A percentile compares a stretch with the other conserved stretches of the same genome.
Evolutionary conservation across 306 rosid genomes (phyloP).

Genomic region (Quercus cerris): DNA sequence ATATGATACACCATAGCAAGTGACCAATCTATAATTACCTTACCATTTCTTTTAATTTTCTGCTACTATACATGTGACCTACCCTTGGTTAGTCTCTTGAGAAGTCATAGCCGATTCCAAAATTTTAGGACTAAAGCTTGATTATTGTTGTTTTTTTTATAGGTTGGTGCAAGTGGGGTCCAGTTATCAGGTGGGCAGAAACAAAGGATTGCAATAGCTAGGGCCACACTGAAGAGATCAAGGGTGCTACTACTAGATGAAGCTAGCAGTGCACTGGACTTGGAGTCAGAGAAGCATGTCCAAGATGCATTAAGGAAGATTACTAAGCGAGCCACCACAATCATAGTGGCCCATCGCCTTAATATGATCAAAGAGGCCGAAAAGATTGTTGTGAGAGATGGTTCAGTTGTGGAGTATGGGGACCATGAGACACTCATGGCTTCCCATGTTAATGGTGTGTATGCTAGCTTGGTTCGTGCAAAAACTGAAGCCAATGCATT

Average conservation of each 20-base stretch:
- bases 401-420: slow-evolving; percentile 66
- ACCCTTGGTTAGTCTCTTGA: too few species aligned
- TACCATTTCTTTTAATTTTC: background rate
- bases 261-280: slow-evolving; percentile 90
- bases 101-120: too few species aligned
- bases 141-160: too few species aligned
- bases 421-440: slow-evolving; percentile 68
- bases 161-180: slow-evolving; percentile 82
- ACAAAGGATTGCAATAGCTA: slow-evolving; percentile 81
- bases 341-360: slow-evolving; percentile 79
- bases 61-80: slow-evolving; percentile 46
- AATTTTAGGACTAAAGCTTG: too few species aligned
- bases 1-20: too few species aligned
- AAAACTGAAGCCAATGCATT: slow-evolving; percentile 79
- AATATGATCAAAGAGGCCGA: slow-evolving; percentile 69
- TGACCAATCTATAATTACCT: background rate
- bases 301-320: slow-evolving; percentile 62
- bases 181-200: slow-evolving; percentile 93
- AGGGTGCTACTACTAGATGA: slow-evolving; percentile 78
- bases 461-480: slow-evolving; percentile 63
- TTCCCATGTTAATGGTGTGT: slow-evolving; percentile 53
- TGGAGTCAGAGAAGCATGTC: slow-evolving; percentile 75
- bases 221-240: slow-evolving; percentile 77
- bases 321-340: slow-evolving; percentile 54
- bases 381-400: slow-evolving; percentile 67